A percentile compares a stretch with the other conserved stretches of the same genome.
Conservation (phyloP, 1,139 yeast species). For the Diutina catenulata region DNA sequence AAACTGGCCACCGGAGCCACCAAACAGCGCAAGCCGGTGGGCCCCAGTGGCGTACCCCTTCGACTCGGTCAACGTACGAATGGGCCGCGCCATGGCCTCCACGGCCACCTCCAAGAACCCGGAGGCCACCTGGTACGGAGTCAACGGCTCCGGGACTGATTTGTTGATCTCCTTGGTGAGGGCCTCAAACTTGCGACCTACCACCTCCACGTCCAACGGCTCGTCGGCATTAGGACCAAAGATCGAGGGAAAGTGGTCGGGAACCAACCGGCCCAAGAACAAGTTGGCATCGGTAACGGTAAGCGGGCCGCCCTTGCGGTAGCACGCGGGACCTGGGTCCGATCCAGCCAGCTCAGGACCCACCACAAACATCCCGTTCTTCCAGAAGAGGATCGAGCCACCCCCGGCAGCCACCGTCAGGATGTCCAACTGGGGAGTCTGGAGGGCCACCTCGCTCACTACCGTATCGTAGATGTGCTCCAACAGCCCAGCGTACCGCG, state of each 20-base stretch:
- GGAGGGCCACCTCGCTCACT: slow-evolving; percentile 43
- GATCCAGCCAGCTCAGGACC: slow-evolving; percentile 49
- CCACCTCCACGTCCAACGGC: slow-evolving; percentile 31
- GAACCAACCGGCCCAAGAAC: slow-evolving; percentile 36
- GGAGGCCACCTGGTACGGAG: slow-evolving; percentile 36
- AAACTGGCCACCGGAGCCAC: slow-evolving; percentile 53
- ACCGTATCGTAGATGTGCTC: slow-evolving; percentile 44
- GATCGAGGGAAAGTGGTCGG: slow-evolving; percentile 39
- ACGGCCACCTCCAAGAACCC: slow-evolving; percentile 45
- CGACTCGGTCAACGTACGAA: slow-evolving; percentile 42
- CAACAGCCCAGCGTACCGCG: slow-evolving; percentile 32
- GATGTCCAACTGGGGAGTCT: slow-evolving; percentile 46
- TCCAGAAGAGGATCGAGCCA: slow-evolving; percentile 38
- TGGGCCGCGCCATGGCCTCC: slow-evolving; percentile 46
- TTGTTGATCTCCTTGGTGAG: slow-evolving; percentile 28
- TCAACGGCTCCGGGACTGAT: slow-evolving; percentile 11
- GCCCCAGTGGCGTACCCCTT: slow-evolving; percentile 34
- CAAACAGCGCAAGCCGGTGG: slow-evolving; percentile 41
- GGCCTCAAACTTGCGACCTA: slow-evolving; percentile 24
- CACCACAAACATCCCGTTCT: slow-evolving; percentile 38
- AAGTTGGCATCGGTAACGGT: slow-evolving; percentile 47
- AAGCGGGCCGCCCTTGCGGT: slow-evolving; percentile 44
- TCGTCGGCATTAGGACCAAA: slow-evolving; percentile 41
- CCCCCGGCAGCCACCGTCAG: slow-evolving; percentile 55
- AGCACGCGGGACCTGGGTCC: slow-evolving; percentile 51